These are phyloP conservation scores for Phytophthora europaea DNA, from an alignment of 352 stramenopile species.

Conservation along the genomic window DNA sequence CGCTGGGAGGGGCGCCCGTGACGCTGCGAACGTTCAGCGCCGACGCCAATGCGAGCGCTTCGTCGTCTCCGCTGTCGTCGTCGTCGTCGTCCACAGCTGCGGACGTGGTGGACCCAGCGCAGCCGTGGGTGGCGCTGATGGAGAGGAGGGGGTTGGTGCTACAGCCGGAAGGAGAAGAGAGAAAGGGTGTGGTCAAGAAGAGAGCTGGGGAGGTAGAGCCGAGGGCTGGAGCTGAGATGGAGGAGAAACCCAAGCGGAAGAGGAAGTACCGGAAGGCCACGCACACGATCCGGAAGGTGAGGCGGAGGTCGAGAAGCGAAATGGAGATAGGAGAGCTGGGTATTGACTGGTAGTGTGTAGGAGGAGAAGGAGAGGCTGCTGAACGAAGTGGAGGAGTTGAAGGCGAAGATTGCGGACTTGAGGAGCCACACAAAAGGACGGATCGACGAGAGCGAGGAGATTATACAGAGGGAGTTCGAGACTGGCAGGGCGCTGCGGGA, in stretches of 20 bases:
- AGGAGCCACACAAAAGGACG: conserved; percentile 17
- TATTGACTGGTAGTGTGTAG: conserved; percentile 14
- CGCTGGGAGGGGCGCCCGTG: conserved; percentile 12
- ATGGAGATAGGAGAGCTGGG: background rate
- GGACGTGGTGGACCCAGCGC: conserved; percentile 5
- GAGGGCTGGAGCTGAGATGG: background rate
- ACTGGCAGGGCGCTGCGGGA: conserved; percentile 16
- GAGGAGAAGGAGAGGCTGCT: conserved; percentile 43
- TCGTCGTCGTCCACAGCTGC: conserved; percentile 26
- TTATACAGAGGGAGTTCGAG: conserved; percentile 13
- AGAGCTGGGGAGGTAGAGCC: background rate
- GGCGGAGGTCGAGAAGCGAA: background rate
- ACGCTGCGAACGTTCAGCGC: conserved; percentile 13
- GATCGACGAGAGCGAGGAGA: conserved; percentile 22
- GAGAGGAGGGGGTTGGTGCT: conserved; percentile 9
- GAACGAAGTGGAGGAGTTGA: conserved; percentile 34
- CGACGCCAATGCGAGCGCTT: conserved; percentile 4
- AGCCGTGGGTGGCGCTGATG: conserved; percentile 30
- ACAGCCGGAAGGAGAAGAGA: conserved; percentile 14
- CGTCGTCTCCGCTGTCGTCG: conserved; percentile 23
- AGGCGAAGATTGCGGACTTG: conserved; percentile 39
- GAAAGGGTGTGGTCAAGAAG: background rate
- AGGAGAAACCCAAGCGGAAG: conserved; percentile 29
- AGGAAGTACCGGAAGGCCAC: conserved; percentile 44
- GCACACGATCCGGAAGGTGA: conserved; percentile 42